Percentiles rank a stretch among this genome's conserved stretches.
phyloP scores from a whole-genome alignment of 2,329 filamentous ascomycete genomes.

The Aspergillus novofumigatus region DNA sequence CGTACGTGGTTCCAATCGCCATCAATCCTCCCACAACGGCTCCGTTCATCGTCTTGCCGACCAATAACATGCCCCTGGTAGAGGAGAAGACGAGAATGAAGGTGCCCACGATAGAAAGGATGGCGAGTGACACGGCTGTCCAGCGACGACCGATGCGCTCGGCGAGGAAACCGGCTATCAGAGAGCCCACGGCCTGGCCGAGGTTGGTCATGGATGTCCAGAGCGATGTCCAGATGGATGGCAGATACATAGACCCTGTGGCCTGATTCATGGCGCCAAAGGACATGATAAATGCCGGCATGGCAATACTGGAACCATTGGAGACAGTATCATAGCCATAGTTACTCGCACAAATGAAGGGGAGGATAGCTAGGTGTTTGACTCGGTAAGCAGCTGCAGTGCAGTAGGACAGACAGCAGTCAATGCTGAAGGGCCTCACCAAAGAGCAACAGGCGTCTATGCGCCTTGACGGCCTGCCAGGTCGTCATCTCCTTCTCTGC shows the following conservation, averaged over 20 bases:
- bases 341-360: neutral
- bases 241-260: conserved; percentile 8
- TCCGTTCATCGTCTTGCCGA: conserved; percentile 16
- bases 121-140: conserved; percentile 26
- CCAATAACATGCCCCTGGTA: conserved; percentile 12
- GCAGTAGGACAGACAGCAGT: too few species aligned
- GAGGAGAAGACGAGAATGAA: conserved; percentile 11
- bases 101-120: conserved; percentile 16
- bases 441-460: too few species aligned
- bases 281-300: neutral
- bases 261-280: neutral
- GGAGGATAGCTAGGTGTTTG: too few species aligned
- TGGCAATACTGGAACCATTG: neutral
- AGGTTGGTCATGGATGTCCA: conserved; percentile 21
- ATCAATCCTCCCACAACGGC: conserved; percentile 15
- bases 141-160: conserved; percentile 35
- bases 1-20: conserved; percentile 17
- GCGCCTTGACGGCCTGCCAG: too few species aligned
- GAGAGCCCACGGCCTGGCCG: conserved; percentile 16
- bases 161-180: conserved; percentile 26
- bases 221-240: conserved; percentile 17
- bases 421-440: too few species aligned
- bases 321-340: neutral
- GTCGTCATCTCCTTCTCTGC: too few species aligned
- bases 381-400: too few species aligned